A percentile compares a stretch with the other conserved stretches of the same genome.
These are phyloP conservation scores for Geopyxis carbonaria DNA, from an alignment of 495 filamentous ascomycete genomes.

Conservation along the genomic window DNA sequence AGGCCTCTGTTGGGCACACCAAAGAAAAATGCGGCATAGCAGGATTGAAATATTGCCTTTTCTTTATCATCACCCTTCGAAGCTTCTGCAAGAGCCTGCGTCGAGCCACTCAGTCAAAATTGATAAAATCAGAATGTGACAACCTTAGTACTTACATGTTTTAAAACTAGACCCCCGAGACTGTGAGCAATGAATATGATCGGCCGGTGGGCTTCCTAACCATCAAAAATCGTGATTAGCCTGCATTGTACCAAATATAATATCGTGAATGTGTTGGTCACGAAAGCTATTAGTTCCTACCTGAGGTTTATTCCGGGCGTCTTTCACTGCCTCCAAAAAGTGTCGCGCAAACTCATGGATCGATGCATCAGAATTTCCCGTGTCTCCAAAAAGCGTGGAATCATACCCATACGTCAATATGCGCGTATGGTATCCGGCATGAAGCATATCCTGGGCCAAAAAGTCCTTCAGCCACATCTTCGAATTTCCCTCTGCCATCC, in stretches of 20 bases:
- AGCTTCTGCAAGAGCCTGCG: not conserved
- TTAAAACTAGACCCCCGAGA: conserved; percentile 5
- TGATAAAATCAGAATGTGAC: not conserved
- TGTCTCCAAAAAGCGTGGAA: not conserved
- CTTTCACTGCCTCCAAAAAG: too few species aligned
- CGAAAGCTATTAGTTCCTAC: too few species aligned
- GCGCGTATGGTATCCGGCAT: not conserved
- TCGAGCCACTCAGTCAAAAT: not conserved
- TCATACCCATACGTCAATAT: conserved; percentile 10
- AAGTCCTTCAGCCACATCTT: conserved; percentile 10
- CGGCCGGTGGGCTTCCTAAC: conserved; percentile 2
- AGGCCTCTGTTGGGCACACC: conserved; percentile 19
- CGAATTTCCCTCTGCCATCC: not conserved
- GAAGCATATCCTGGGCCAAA: not conserved
- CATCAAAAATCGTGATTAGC: too few species aligned
- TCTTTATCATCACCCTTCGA: conserved; percentile 1
- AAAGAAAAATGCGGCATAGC: conserved; percentile 11
- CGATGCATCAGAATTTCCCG: too few species aligned
- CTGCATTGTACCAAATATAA: too few species aligned
- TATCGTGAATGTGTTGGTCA: too few species aligned
- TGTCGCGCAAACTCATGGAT: too few species aligned
- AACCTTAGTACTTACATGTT: not conserved
- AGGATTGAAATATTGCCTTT: conserved; percentile 1
- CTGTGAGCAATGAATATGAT: conserved; percentile 9
- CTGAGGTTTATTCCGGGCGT: too few species aligned